phyloP scores from a whole-genome alignment of 805 yeast species.

The Saccharomycodes ludwigii region DNA sequence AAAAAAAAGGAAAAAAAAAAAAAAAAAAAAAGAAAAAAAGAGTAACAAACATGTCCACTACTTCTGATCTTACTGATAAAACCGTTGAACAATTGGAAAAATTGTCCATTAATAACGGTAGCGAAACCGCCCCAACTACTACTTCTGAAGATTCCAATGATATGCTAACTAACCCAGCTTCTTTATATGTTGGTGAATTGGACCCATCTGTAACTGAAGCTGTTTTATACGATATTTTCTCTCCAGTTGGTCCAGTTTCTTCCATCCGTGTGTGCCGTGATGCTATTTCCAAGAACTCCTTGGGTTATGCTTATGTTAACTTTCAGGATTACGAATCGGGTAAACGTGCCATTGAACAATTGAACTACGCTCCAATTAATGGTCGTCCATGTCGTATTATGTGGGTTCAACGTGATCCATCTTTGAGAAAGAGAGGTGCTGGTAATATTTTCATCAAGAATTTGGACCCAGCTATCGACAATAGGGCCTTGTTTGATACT shows the following conservation, averaged over 20 bases:
- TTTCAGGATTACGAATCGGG: slow-evolving; percentile 84
- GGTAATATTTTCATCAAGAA: slow-evolving; percentile 97
- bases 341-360: slow-evolving; percentile 85
- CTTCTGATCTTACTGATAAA: slow-evolving; percentile 27
- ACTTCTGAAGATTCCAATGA: slow-evolving; percentile 20
- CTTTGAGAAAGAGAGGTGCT: slow-evolving; percentile 85
- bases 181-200: slow-evolving; percentile 93
- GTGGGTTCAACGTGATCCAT: slow-evolving; percentile 99
- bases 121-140: slow-evolving; percentile 18
- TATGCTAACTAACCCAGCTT: slow-evolving; percentile 17
- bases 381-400: slow-evolving; percentile 97
- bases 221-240: slow-evolving; percentile 83
- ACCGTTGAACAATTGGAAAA: slow-evolving; percentile 26
- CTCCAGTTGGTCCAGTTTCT: slow-evolving; percentile 88
- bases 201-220: slow-evolving; percentile 91
- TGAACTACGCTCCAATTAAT: slow-evolving; percentile 87
- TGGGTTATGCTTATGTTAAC: slow-evolving; percentile 98
- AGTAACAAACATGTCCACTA: slow-evolving; percentile 7
- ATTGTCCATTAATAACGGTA: slow-evolving; percentile 19
- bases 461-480: slow-evolving; percentile 95
- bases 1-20: slow-evolving; percentile 7
- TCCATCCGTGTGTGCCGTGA: slow-evolving; percentile 99
- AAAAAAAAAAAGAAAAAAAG: slow-evolving; percentile 10
- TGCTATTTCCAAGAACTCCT: slow-evolving; percentile 89
- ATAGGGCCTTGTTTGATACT: slow-evolving; percentile 97